Conservation (phyloP, 108 stramenopile species). For the Fragilaria crotonensis region DNA sequence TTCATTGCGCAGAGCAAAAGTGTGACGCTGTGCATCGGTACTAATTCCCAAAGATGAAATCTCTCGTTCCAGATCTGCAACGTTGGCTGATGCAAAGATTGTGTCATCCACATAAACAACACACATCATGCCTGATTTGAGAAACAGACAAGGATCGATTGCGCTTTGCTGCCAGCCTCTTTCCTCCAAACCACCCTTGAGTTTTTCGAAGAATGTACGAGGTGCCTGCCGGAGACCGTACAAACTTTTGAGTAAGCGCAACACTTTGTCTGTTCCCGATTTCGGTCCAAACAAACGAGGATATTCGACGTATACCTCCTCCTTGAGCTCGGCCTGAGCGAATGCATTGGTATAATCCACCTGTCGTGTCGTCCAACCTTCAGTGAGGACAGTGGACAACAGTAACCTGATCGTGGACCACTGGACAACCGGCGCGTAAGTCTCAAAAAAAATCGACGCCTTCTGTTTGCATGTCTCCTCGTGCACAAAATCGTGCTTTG, state of each 20-base stretch:
- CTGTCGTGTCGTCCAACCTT: constrained; percentile 1
- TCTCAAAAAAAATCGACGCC: constrained; percentile 32
- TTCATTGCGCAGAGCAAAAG: constrained; percentile 7
- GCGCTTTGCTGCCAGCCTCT: neutral
- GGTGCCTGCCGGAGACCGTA: constrained; percentile 26
- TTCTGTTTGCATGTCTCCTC: constrained; percentile 29
- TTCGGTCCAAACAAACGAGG: neutral
- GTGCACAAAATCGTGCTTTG: constrained; percentile 20
- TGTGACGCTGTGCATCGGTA: no score
- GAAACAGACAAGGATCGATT: neutral
- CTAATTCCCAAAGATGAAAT: neutral
- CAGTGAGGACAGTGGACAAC: neutral
- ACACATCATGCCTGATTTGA: neutral
- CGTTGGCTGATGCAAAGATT: neutral
- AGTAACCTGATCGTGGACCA: constrained; percentile 17
- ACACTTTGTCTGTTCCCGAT: constrained; percentile 3
- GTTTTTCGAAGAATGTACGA: constrained; percentile 17
- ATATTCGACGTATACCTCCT: constrained; percentile 4
- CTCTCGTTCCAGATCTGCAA: neutral
- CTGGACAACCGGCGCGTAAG: constrained; percentile 15
- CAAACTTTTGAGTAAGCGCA: constrained; percentile 17
- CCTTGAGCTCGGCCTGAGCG: constrained; percentile 7
- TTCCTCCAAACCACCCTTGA: neutral
- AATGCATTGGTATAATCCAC: constrained; percentile 18
- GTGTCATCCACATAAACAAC: constrained; percentile 4